A percentile compares a stretch with the other conserved stretches of the same genome.
Evolutionary conservation across 2,329 filamentous ascomycete species (phyloP).

Genomic region (Colletotrichum costaricense): DNA sequence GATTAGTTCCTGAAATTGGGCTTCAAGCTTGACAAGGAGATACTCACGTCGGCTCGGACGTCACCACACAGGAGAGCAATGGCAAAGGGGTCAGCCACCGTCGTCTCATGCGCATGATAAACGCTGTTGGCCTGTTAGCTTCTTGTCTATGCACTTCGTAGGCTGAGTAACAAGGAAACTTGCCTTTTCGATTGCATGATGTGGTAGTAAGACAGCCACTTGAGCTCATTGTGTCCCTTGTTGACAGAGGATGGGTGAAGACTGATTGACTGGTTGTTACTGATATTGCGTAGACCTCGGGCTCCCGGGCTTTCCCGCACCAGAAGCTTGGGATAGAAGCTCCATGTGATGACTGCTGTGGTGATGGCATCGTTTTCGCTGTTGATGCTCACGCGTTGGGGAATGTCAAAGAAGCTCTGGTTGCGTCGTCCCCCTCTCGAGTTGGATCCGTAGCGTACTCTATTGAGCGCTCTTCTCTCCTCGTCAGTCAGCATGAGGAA

Average conservation of each 20-base stretch:
- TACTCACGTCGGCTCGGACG: conserved; percentile 81
- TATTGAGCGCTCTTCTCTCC: conserved; percentile 76
- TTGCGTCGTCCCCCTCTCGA: conserved; percentile 68
- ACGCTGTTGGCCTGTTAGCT: conserved; percentile 59
- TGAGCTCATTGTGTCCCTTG: conserved; percentile 73
- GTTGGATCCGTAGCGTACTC: conserved; percentile 70
- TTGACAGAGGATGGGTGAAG: conserved; percentile 93
- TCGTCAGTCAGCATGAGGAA: conserved; percentile 80
- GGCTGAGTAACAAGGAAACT: conserved; percentile 44
- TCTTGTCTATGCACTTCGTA: background rate
- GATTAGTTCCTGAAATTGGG: conserved; percentile 14
- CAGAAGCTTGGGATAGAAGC: conserved; percentile 94
- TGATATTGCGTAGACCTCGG: conserved; percentile 89
- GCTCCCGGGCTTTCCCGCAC: conserved; percentile 75
- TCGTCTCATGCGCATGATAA: conserved; percentile 92
- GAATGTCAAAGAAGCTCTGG: conserved; percentile 84
- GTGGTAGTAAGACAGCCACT: conserved; percentile 94
- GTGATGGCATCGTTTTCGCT: conserved; percentile 84
- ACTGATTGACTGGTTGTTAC: conserved; percentile 91
- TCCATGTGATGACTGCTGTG: conserved; percentile 88
- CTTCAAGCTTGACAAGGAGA: background rate
- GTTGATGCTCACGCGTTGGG: conserved; percentile 78
- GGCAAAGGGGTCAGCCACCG: conserved; percentile 82
- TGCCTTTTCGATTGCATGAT: conserved; percentile 93
- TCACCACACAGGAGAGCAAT: conserved; percentile 89